Evolutionary conservation across 169 alveolate species (phyloP), one percentile per base, ranked within the genome.

Genomic region (Plasmodium adleri): DNA sequence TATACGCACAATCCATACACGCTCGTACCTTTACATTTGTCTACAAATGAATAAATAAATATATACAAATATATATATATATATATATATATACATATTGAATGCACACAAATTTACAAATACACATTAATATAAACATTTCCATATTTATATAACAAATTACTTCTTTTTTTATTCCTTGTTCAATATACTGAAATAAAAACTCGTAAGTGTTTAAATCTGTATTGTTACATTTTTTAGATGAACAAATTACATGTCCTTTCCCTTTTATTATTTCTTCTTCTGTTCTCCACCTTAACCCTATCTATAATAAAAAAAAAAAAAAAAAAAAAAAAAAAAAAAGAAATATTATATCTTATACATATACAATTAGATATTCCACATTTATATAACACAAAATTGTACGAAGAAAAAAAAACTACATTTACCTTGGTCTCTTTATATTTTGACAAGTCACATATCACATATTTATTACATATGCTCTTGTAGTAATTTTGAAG

Each of bases 251-350:
- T 20, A 72, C 54, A 22, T 83, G 87, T 45, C 91, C 91, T 66
- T 83, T 83, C 5, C 91, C 91, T 8, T 52, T 52, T 4, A 83
- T 71, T 39, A 83, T 72, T 72, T 83, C 91, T 15, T 72, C 91
- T 59, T 83, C 91, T 62, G 91, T 83, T 70, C 91, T 56, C 91
- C 91, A 83, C 72, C 91, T 83, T 7, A 83, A 49, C 5, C 91
- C 91, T 26, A 83, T 83, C 91, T 83, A 43, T 20, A 28, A 49
- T 9, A n/a, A 67, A 8, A 58, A 13, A 39, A 32, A 7, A 47
- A 26, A 73, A 28, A 73, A 28, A 45, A 4, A 22, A 52, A 32
- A 17, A 58, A 47, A 28, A 56, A 60, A 64, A 24, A 24, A 64
- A 26, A 32, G 9, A 63, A 22, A 28, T 63, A 22, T 22, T 17